Evolutionary conservation across 2,329 filamentous ascomycete genomes (phyloP), one percentile per base, ranked within the genome.

Genomic region (Phaeosphaeria sp.): DNA sequence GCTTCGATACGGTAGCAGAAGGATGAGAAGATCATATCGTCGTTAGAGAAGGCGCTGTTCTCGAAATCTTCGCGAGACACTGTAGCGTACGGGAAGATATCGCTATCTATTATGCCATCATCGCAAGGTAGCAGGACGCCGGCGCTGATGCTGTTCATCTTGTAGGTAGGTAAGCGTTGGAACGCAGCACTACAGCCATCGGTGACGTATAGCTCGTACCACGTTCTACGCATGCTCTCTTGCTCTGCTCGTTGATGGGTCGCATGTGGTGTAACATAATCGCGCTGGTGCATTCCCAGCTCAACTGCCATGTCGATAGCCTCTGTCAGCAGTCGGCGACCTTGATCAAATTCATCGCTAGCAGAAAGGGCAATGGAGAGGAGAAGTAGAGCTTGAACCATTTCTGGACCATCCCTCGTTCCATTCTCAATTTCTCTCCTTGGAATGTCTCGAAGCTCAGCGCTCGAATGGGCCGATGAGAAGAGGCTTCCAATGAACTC

Each of bases 161-260:
- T 75, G 73, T 91, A 90, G 50, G 85, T 88, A 44, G 88, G 89
- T 61, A 86, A 84, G 15, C 87, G 84, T 63, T 89, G 90, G 63
- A 96, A 86, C 4, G 91, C 91, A 5, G 91, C 91, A 59, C 94
- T 83, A 83, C 94, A 89, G 51, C 89, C 91, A 71, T 95, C 91
- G 5, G 91, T 84, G 17, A 92, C 83, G 69, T 89, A 93, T 6
- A 90, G 60, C 67, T 86, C 92, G 91, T 92, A 96, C 92, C 92
- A 96, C 1, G 92, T 96, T 50, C 93, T 84, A 13, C 92, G 85
- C 85, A 91, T 88, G 74, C 89, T 92, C 76, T 96, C 92, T 36
- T 71, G 90, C 2, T 92, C 73, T 1, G 91, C 80, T 0, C 86
- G 82, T 54, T 88, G 84, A 3, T 86, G 85, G 21, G 82, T 80